Evolutionary conservation across 371 early-diverging fungal species (phyloP).

Genomic region (Rhizomucor pusillus): DNA sequence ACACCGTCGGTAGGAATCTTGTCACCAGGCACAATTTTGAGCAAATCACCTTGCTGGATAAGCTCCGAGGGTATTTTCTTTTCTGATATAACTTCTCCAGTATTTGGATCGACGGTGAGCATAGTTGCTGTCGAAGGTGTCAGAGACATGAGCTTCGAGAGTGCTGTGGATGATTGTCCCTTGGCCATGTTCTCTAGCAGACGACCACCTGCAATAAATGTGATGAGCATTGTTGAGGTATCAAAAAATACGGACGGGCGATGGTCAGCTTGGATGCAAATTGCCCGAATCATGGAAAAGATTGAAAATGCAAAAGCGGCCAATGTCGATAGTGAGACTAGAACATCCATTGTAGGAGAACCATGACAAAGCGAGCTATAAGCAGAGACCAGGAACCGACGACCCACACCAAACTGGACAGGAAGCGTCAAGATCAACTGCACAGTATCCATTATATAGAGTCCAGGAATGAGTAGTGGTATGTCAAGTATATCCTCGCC

Average conservation of each 20-base stretch:
- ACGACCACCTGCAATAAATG: slow-evolving; percentile 88
- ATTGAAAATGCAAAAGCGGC: slow-evolving; percentile 79
- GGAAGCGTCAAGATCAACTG: slow-evolving; percentile 75
- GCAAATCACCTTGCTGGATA: slow-evolving; percentile 79
- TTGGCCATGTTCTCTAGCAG: slow-evolving; percentile 94
- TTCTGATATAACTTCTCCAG: slow-evolving; percentile 53
- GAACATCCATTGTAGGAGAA: slow-evolving; percentile 95
- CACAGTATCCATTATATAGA: slow-evolving; percentile 58
- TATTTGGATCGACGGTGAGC: slow-evolving; percentile 31
- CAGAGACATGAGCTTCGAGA: slow-evolving; percentile 84
- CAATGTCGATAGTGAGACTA: slow-evolving; percentile 84
- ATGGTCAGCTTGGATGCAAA: slow-evolving; percentile 38
- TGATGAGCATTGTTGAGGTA: slow-evolving; percentile 85
- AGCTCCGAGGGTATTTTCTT: slow-evolving; percentile 80
- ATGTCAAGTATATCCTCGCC: slow-evolving; percentile 25
- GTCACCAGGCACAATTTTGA: slow-evolving; percentile 91
- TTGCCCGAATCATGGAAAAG: slow-evolving; percentile 55
- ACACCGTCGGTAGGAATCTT: slow-evolving; percentile 93
- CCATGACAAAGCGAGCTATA: slow-evolving; percentile 78
- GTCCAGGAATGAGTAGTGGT: slow-evolving; percentile 51
- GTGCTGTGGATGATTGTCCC: slow-evolving; percentile 85
- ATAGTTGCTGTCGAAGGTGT: slow-evolving; percentile 69
- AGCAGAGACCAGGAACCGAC: slow-evolving; percentile 75
- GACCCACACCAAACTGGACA: slow-evolving; percentile 89
- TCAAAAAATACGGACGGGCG: slow-evolving; percentile 89